Percentiles rank a stretch among this genome's conserved stretches.
phyloP scores from a whole-genome alignment of 2,329 filamentous ascomycete genomes.

The Ascochyta koolunga region DNA sequence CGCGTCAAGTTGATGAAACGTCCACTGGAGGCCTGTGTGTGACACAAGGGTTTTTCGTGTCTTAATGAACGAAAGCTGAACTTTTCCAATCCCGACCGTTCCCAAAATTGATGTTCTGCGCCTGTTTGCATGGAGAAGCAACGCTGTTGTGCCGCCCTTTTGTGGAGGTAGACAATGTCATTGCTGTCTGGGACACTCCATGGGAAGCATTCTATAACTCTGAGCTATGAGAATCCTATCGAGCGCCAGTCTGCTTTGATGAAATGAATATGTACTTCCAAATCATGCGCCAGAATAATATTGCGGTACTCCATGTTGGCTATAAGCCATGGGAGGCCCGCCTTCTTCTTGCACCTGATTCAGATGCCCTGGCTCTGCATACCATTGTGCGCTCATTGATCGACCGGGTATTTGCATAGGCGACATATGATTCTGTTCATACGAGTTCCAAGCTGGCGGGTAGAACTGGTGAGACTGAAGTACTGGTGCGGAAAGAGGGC shows the following conservation, averaged over 20 bases:
- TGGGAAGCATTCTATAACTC: background rate
- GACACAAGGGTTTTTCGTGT: background rate
- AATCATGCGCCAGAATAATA: conserved; percentile 37
- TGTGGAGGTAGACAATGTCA: background rate
- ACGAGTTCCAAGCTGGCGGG: conserved; percentile 40
- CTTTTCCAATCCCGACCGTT: background rate
- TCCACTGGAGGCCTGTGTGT: background rate
- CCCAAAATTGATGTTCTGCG: conserved; percentile 3
- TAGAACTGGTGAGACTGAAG: conserved; percentile 40
- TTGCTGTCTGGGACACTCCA: background rate
- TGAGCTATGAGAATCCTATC: background rate
- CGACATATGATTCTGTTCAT: conserved; percentile 32
- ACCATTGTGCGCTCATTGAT: conserved; percentile 47
- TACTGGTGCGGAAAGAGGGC: conserved; percentile 45
- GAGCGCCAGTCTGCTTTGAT: background rate
- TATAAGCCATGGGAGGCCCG: conserved; percentile 36
- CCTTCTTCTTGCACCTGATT: conserved; percentile 47
- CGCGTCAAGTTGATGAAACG: background rate
- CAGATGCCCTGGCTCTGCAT: conserved; percentile 38
- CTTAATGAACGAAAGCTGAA: background rate
- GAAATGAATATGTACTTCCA: background rate
- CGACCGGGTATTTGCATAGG: conserved; percentile 39
- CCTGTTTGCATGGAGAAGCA: background rate
- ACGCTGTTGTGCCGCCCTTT: background rate
- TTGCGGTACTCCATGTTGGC: conserved; percentile 33